Percentiles rank a stretch among this genome's conserved stretches.
Conservation (phyloP, 257 asterid genomes). For the Mentha longifolia region DNA sequence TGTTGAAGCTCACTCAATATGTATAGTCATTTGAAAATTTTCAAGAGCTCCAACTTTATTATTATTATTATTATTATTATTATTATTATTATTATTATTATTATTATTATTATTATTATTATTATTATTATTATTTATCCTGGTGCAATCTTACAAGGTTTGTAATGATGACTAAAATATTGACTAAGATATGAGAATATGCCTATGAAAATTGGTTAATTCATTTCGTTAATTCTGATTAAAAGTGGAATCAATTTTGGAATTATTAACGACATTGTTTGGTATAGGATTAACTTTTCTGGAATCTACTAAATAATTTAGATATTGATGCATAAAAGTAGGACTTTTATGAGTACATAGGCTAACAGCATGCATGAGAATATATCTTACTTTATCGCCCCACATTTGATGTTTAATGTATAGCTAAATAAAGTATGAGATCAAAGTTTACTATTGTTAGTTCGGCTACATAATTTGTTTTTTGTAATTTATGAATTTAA, state of each 20-base stretch:
- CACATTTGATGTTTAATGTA: constrained; percentile 25
- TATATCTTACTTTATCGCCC: constrained; percentile 14
- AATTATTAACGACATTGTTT: constrained; percentile 8
- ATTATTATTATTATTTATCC: too few relatives aligned
- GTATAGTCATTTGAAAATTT: too few relatives aligned
- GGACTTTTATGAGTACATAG: not conserved
- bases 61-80: too few relatives aligned
- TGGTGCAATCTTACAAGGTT: not conserved
- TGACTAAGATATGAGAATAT: not conserved
- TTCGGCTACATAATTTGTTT: not conserved
- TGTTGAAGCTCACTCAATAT: too few relatives aligned
- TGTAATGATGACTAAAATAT: not conserved
- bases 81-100: too few relatives aligned
- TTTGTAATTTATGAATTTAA: too few relatives aligned
- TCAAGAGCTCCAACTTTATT: too few relatives aligned
- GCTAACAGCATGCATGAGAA: constrained; percentile 1
- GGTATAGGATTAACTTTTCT: not conserved
- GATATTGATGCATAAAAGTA: constrained; percentile 11
- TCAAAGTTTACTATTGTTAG: not conserved
- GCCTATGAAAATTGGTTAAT: not conserved
- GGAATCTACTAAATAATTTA: not conserved
- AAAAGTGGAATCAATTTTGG: constrained; percentile 11
- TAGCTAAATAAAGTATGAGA: not conserved
- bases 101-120: too few relatives aligned
- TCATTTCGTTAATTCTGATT: not conserved